Percentiles rank a stretch among this genome's conserved stretches.
These are phyloP conservation scores for Rhodotorula paludigena DNA, from an alignment of 768 basidiomycete genomes.

Conservation along the genomic window DNA sequence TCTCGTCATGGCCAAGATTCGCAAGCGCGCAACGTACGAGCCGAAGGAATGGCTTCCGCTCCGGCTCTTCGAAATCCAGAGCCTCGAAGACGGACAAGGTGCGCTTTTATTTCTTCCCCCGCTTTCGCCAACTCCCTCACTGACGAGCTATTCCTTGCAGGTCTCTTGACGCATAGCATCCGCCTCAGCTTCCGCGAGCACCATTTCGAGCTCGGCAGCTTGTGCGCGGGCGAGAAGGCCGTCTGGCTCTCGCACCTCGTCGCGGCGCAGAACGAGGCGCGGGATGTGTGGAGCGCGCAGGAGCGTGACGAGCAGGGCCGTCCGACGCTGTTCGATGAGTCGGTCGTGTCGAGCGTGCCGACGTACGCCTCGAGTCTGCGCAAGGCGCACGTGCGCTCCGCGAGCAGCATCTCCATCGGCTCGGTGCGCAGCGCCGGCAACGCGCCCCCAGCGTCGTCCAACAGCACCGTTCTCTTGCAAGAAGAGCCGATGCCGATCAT, in stretches of 20 bases:
- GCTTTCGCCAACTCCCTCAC: neutral
- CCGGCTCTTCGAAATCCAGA: slow-evolving; percentile 64
- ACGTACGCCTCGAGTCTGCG: slow-evolving; percentile 44
- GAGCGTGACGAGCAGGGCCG: slow-evolving; percentile 34
- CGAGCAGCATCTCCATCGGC: slow-evolving; percentile 15
- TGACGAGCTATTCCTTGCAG: slow-evolving; percentile 48
- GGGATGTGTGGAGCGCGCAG: slow-evolving; percentile 17
- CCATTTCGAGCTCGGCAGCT: slow-evolving; percentile 77
- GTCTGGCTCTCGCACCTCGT: slow-evolving; percentile 74
- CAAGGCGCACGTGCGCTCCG: slow-evolving; percentile 18
- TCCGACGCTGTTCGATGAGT: slow-evolving; percentile 55
- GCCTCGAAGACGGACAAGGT: slow-evolving; percentile 71
- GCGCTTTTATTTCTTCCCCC: slow-evolving; percentile 42
- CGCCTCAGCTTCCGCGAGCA: slow-evolving; percentile 65
- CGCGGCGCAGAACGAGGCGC: slow-evolving; percentile 49
- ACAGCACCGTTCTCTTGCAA: neutral
- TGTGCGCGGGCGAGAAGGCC: slow-evolving; percentile 76
- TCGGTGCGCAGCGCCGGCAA: neutral
- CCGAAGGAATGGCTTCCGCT: slow-evolving; percentile 83
- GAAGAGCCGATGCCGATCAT: neutral
- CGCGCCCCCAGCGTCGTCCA: neutral
- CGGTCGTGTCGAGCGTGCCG: slow-evolving; percentile 62
- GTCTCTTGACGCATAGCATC: slow-evolving; percentile 73
- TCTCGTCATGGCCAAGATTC: slow-evolving; percentile 77
- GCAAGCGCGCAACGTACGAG: slow-evolving; percentile 69